phyloP scores from a whole-genome alignment of 169 alveolate genomes.

The Blepharisma undulans region DNA sequence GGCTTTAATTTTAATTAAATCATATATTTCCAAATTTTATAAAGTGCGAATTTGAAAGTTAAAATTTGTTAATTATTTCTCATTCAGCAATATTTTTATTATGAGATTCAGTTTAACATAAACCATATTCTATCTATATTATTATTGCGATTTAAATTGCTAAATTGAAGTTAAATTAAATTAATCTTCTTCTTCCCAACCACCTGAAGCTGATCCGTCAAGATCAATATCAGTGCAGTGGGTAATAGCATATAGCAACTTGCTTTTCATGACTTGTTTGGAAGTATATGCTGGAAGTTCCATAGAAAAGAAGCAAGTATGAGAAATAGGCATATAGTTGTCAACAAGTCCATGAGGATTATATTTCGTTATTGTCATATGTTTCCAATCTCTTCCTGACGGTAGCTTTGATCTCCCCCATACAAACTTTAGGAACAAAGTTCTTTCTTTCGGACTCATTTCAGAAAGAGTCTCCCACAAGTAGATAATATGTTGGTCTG shows the following conservation, averaged over 20 bases:
- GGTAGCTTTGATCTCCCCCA: slow-evolving; percentile 93
- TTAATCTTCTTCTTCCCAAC: slow-evolving; percentile 34
- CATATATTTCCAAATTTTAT: too few species aligned
- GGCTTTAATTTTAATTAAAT: too few species aligned
- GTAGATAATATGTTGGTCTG: background rate
- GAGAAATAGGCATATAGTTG: slow-evolving; percentile 82
- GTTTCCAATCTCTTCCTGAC: slow-evolving; percentile 30
- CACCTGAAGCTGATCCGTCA: slow-evolving; percentile 59
- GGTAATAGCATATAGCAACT: slow-evolving; percentile 86
- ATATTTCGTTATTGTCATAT: background rate
- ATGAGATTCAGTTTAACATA: too few species aligned
- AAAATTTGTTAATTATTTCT: too few species aligned
- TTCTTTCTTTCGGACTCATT: slow-evolving; percentile 80
- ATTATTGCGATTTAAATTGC: too few species aligned
- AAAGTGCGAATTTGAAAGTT: too few species aligned
- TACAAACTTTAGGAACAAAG: slow-evolving; percentile 84
- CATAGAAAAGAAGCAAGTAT: slow-evolving; percentile 91
- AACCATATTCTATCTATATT: too few species aligned
- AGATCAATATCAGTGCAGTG: slow-evolving; percentile 79
- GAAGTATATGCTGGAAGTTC: slow-evolving; percentile 88
- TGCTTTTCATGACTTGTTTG: slow-evolving; percentile 77
- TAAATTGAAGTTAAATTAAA: too few species aligned
- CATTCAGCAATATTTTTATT: too few species aligned
- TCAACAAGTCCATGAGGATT: slow-evolving; percentile 39
- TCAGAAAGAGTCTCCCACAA: slow-evolving; percentile 89